phyloP scores from a whole-genome alignment of 2,329 filamentous ascomycete genomes.

The Penicillium brevicompactum region DNA sequence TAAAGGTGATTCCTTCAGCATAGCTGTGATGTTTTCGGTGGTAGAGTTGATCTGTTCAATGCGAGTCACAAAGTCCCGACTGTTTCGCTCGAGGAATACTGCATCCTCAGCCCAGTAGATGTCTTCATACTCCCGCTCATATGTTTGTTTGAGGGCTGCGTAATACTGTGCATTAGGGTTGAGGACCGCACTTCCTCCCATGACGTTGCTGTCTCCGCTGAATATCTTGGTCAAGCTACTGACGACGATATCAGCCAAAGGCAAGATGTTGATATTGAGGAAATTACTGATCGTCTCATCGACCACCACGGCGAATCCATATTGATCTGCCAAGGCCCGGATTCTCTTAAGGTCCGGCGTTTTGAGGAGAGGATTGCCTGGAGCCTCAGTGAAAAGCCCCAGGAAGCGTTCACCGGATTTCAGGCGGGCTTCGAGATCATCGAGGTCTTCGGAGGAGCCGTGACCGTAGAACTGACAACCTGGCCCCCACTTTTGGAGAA shows the following conservation, averaged over 20 bases:
- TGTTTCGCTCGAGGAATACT: slow-evolving; percentile 94
- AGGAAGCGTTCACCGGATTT: slow-evolving; percentile 74
- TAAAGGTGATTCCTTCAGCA: slow-evolving; percentile 62
- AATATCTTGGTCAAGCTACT: slow-evolving; percentile 97
- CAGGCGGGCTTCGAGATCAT: slow-evolving; percentile 76
- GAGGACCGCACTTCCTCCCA: slow-evolving; percentile 77
- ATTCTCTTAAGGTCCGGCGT: slow-evolving; percentile 86
- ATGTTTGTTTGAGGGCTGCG: slow-evolving; percentile 64
- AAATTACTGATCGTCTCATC: slow-evolving; percentile 98
- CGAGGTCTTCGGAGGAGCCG: slow-evolving; percentile 74
- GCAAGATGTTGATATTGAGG: slow-evolving; percentile 90
- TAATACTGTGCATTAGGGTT: slow-evolving; percentile 74
- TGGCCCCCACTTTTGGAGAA: slow-evolving; percentile 90
- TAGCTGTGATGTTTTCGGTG: slow-evolving; percentile 77
- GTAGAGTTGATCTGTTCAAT: slow-evolving; percentile 84
- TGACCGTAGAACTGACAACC: slow-evolving; percentile 87
- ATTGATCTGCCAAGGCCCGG: slow-evolving; percentile 73
- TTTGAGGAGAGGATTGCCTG: slow-evolving; percentile 83
- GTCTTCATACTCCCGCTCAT: slow-evolving; percentile 73
- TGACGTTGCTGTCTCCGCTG: slow-evolving; percentile 96
- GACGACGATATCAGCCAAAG: slow-evolving; percentile 85
- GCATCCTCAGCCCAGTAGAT: slow-evolving; percentile 93
- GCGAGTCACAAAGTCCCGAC: slow-evolving; percentile 81
- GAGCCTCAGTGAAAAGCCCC: slow-evolving; percentile 91
- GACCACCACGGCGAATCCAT: slow-evolving; percentile 85